Evolutionary conservation across 78 protist species (phyloP).

Genomic region (Ministeria vibrans): DNA sequence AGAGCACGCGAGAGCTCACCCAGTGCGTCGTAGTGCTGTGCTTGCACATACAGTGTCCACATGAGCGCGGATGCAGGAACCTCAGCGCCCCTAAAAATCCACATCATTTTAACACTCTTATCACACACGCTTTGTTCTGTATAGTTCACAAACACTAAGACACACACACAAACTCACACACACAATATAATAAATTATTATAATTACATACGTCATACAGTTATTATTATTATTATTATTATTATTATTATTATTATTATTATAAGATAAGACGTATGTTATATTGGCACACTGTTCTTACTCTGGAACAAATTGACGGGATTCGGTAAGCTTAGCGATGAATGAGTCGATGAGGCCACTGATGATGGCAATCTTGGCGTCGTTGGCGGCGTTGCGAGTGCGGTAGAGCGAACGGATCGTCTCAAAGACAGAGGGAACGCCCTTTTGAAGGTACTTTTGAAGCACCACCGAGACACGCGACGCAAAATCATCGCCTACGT

Average conservation of each 20-base stretch:
- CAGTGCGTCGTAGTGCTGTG: slow-evolving; percentile 52
- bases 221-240: too few species aligned
- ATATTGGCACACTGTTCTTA: too few species aligned
- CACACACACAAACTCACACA: neutral
- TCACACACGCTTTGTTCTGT: neutral
- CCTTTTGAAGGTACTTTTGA: slow-evolving; percentile 26
- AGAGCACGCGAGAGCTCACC: slow-evolving; percentile 37
- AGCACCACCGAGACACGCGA: slow-evolving; percentile 6
- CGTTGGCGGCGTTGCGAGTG: too few species aligned
- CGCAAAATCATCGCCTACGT: neutral
- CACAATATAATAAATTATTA: too few species aligned
- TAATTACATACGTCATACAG: too few species aligned
- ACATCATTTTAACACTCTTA: neutral
- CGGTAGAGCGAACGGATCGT: slow-evolving; percentile 49
- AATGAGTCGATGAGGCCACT: slow-evolving; percentile 18
- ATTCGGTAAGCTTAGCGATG: slow-evolving; percentile 1
- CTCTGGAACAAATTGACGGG: neutral
- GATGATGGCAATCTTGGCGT: slow-evolving; percentile 38
- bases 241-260: too few species aligned
- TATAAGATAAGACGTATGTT: too few species aligned
- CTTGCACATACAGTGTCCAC: slow-evolving; percentile 46
- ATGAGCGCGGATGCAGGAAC: neutral
- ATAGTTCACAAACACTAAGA: neutral
- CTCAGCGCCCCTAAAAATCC: neutral
- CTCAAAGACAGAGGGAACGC: slow-evolving; percentile 53